Percentiles rank a stretch among this genome's conserved stretches.
phyloP scores from a whole-genome alignment of 495 filamentous ascomycete species.

The Lepraria neglecta region DNA sequence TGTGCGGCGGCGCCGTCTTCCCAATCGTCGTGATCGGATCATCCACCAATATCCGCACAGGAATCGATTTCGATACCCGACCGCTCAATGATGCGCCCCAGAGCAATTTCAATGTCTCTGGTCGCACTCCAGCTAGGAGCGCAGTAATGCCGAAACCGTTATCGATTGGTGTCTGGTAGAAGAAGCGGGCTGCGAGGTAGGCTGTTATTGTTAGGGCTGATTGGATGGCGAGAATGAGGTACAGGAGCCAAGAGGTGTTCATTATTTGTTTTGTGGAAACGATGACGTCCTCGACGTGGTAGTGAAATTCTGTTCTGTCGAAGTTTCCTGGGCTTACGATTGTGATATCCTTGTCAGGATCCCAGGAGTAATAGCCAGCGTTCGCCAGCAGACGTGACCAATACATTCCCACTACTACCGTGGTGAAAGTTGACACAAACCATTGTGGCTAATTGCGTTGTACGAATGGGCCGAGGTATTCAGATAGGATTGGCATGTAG shows the following conservation, averaged over 20 bases:
- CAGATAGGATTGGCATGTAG: constrained; percentile 10
- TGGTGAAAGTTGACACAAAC: constrained; percentile 11
- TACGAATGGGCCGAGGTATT: constrained; percentile 14
- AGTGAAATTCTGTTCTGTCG: not conserved
- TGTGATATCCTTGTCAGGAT: not conserved
- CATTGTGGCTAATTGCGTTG: not conserved
- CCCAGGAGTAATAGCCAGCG: not conserved
- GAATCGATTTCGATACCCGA: not conserved
- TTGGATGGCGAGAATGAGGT: constrained; percentile 10
- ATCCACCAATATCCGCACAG: not conserved
- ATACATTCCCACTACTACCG: constrained; percentile 11
- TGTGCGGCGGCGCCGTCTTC: not conserved
- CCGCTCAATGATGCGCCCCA: constrained; percentile 15
- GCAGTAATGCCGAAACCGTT: constrained; percentile 9
- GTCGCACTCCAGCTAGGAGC: not conserved
- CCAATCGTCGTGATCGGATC: not conserved
- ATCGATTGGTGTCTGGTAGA: constrained; percentile 10
- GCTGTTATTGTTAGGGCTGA: constrained; percentile 3
- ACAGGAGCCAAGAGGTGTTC: constrained; percentile 12
- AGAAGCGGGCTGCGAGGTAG: not conserved
- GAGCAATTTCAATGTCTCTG: constrained; percentile 13
- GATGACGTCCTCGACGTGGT: constrained; percentile 6
- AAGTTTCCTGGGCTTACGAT: not conserved
- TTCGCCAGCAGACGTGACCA: constrained; percentile 7
- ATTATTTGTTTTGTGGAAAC: constrained; percentile 7